A percentile compares a stretch with the other conserved stretches of the same genome.
Conservation (phyloP, 306 rosid species). For the Rosa persica region DNA sequence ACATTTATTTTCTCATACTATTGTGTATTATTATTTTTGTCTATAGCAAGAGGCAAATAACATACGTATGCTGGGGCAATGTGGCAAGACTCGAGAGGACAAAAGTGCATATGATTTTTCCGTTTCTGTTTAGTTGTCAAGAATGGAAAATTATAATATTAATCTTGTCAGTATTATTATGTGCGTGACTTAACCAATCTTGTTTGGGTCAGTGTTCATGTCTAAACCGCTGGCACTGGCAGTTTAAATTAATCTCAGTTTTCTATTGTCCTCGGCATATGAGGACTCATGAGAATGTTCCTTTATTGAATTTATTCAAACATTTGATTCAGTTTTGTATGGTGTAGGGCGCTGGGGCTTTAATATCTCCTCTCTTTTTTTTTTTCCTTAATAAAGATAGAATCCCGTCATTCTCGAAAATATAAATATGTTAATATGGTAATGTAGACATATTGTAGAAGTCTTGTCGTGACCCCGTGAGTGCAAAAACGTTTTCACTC, state of each 20-base stretch:
- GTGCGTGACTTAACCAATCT: background rate
- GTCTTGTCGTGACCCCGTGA: background rate
- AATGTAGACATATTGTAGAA: too few species aligned
- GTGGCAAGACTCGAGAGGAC: background rate
- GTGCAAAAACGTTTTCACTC: too few species aligned
- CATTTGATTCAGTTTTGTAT: too few species aligned
- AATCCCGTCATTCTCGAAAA: background rate
- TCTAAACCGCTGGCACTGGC: background rate
- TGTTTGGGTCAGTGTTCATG: constrained; percentile 5
- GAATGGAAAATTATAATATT: background rate
- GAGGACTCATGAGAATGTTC: constrained; percentile 5
- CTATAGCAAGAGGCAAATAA: too few species aligned
- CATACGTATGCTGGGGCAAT: background rate
- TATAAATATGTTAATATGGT: too few species aligned
- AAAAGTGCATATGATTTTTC: background rate
- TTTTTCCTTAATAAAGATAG: too few species aligned
- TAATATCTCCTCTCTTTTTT: too few species aligned
- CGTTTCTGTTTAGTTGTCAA: background rate
- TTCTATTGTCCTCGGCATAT: background rate
- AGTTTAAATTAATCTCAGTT: background rate
- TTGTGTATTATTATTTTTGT: too few species aligned
- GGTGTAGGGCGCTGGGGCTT: background rate
- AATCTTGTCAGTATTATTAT: background rate
- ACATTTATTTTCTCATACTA: too few species aligned
- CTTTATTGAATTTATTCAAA: constrained; percentile 4